Conservation (phyloP, 2,329 filamentous ascomycete genomes). For the Septoria linicola region DNA sequence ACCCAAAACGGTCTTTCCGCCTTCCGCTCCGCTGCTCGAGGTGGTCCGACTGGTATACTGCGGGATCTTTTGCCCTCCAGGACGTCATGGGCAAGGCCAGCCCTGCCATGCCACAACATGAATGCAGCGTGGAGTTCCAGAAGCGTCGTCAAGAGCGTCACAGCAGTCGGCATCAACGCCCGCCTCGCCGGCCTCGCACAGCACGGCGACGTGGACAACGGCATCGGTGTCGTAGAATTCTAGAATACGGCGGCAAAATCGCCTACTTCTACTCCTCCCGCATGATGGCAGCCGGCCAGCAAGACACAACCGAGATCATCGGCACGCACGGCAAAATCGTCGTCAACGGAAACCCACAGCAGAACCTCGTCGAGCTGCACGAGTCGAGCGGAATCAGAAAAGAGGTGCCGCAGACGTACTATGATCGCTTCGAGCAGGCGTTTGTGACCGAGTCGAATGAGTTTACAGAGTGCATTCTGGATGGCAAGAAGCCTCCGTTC, state of each 20-base stretch:
- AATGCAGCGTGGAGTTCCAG: too few species aligned
- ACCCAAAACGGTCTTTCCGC: too few species aligned
- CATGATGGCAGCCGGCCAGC: conserved; percentile 68
- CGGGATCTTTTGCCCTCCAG: too few species aligned
- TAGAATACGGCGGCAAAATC: conserved; percentile 60
- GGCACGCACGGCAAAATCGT: conserved; percentile 64
- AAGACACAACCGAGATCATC: conserved; percentile 66
- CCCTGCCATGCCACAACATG: too few species aligned
- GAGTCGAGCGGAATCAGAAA: conserved; percentile 55
- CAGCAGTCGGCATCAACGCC: conserved; percentile 58
- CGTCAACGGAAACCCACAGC: conserved; percentile 59
- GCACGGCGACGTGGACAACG: conserved; percentile 62
- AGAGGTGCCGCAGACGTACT: conserved; percentile 63
- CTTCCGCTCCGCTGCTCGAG: too few species aligned
- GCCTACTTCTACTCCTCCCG: conserved; percentile 63
- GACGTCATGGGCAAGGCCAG: too few species aligned
- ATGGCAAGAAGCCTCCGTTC: conserved; percentile 56
- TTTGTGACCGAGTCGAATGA: conserved; percentile 65
- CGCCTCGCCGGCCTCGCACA: conserved; percentile 58
- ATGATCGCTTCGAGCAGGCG: conserved; percentile 61
- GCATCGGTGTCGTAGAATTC: conserved; percentile 65
- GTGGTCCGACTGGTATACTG: too few species aligned
- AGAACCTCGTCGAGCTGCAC: conserved; percentile 57
- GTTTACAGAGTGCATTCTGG: conserved; percentile 60
- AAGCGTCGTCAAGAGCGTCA: conserved; percentile 55